Evolutionary conservation across 352 stramenopile genomes (phyloP).

Genomic region (Phytophthora cactorum): DNA sequence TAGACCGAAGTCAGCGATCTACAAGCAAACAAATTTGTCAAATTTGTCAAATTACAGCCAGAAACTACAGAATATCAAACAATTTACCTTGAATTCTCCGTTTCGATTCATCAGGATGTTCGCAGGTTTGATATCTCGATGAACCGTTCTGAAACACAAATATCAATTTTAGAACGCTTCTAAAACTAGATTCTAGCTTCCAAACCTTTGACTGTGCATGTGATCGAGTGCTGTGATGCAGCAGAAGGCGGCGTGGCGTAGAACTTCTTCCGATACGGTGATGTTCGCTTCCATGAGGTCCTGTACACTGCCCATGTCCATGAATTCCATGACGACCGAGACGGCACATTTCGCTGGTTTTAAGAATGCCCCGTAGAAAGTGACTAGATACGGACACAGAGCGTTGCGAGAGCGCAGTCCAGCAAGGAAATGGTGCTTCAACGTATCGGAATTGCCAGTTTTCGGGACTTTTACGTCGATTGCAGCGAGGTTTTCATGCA

Average conservation of each 20-base stretch:
- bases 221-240: constrained; percentile 83
- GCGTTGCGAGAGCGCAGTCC: background rate
- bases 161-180: background rate
- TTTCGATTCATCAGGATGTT: constrained; percentile 90
- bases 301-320: constrained; percentile 91
- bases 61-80: background rate
- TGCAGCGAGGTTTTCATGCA: constrained; percentile 84
- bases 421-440: constrained; percentile 26
- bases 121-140: constrained; percentile 90
- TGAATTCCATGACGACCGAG: constrained; percentile 93
- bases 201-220: constrained; percentile 79
- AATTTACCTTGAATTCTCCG: constrained; percentile 82
- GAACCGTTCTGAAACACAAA: constrained; percentile 35
- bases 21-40: constrained; percentile 2
- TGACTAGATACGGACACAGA: constrained; percentile 83
- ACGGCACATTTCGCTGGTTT: constrained; percentile 75
- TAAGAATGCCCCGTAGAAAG: constrained; percentile 90
- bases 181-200: background rate
- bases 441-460: background rate
- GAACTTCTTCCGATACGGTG: constrained; percentile 57
- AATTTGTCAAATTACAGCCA: background rate
- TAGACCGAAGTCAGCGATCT: constrained; percentile 87
- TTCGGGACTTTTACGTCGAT: constrained; percentile 39
- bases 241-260: constrained; percentile 84
- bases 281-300: constrained; percentile 62